Percentiles rank a stretch among this genome's conserved stretches.
phyloP scores from a whole-genome alignment of 305 asterid genomes.

The Fraxinus albicans region DNA sequence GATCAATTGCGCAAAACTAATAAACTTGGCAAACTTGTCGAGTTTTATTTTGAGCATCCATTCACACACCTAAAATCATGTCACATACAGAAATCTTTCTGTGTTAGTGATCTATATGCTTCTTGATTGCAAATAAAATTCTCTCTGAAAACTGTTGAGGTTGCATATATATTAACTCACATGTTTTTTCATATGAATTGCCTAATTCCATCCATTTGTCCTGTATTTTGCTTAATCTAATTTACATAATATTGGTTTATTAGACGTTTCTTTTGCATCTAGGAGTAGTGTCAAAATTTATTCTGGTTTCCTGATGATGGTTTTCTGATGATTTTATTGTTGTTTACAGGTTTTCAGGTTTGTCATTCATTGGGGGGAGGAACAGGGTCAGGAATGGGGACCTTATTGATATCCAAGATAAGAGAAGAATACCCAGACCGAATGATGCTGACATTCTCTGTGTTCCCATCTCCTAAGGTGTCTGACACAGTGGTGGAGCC shows the following conservation, averaged over 20 bases:
- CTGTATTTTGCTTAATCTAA: not conserved
- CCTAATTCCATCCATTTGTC: not conserved
- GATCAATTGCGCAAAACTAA: not conserved
- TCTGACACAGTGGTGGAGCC: slow-evolving; percentile 42
- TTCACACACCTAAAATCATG: not conserved
- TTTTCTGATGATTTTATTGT: not conserved
- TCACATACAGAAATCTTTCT: not conserved
- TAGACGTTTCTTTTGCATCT: not conserved
- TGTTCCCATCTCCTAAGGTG: slow-evolving; percentile 42
- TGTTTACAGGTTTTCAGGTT: slow-evolving; percentile 9
- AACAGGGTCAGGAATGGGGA: slow-evolving; percentile 47
- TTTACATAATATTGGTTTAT: not conserved
- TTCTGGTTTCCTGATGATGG: not conserved
- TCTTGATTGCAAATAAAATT: not conserved
- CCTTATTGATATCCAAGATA: slow-evolving; percentile 41
- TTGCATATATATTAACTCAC: not conserved
- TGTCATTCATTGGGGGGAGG: slow-evolving; percentile 50
- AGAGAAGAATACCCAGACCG: slow-evolving; percentile 47
- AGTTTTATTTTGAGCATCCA: not conserved
- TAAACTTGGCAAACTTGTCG: not conserved
- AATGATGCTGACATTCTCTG: slow-evolving; percentile 44
- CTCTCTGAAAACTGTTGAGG: not conserved
- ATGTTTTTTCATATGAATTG: not conserved
- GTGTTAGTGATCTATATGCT: not conserved
- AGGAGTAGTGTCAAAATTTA: not conserved